Evolutionary conservation across 1,139 yeast genomes (phyloP).

Genomic region (Saccharomyces pastorianus): DNA sequence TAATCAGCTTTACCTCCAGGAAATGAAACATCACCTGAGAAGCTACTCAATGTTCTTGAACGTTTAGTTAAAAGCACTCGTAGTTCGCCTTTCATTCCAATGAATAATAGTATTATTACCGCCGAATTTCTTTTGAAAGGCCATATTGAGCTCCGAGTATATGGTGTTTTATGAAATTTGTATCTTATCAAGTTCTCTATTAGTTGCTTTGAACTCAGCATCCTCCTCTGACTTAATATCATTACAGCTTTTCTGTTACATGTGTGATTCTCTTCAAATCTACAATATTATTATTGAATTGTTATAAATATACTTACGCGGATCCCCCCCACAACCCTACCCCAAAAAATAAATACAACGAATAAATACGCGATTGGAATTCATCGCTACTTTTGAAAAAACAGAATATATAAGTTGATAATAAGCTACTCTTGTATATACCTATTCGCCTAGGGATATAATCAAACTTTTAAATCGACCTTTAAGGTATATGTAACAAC

Average conservation of each 20-base stretch:
- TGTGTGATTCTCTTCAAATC: neutral
- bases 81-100: conserved; percentile 65
- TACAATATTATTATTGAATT: neutral
- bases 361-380: neutral
- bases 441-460: neutral
- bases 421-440: neutral
- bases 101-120: conserved; percentile 62
- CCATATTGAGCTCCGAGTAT: conserved; percentile 23
- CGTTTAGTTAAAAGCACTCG: conserved; percentile 72
- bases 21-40: conserved; percentile 81
- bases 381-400: neutral
- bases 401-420: neutral
- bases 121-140: conserved; percentile 54
- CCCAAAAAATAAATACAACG: neutral
- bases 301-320: neutral
- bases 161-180: neutral
- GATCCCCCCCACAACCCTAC: neutral
- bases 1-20: conserved; percentile 86
- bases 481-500: conserved; percentile 51
- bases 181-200: neutral
- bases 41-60: conserved; percentile 56
- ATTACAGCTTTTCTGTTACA: neutral
- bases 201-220: neutral
- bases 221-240: neutral
- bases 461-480: conserved; percentile 31